A percentile compares a stretch with the other conserved stretches of the same genome.
phyloP scores from a whole-genome alignment of 768 basidiomycete genomes.

The Hemileccinum rubropunctum region DNA sequence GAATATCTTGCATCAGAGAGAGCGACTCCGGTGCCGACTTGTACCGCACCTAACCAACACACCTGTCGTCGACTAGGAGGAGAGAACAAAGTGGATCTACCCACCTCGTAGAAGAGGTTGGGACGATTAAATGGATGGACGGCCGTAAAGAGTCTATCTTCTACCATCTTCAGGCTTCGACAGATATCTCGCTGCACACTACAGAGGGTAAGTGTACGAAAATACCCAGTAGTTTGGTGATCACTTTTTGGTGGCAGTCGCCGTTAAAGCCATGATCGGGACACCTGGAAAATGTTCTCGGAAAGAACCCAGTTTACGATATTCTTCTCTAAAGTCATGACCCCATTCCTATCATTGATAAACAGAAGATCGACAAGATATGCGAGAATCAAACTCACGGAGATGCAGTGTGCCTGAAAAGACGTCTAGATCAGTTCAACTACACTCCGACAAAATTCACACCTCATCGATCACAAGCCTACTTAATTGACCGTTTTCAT shows the following conservation, averaged over 20 bases:
- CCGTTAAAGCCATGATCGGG: slow-evolving; percentile 87
- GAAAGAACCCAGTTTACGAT: slow-evolving; percentile 68
- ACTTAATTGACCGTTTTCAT: slow-evolving; percentile 59
- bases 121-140: slow-evolving; percentile 78
- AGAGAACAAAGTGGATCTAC: background rate
- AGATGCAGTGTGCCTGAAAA: slow-evolving; percentile 76
- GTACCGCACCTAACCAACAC: slow-evolving; percentile 54
- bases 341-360: slow-evolving; percentile 67
- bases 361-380: background rate
- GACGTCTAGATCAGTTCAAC: slow-evolving; percentile 3
- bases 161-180: slow-evolving; percentile 56
- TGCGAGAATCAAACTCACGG: slow-evolving; percentile 40
- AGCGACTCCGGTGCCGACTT: slow-evolving; percentile 47
- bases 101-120: slow-evolving; percentile 81
- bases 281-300: slow-evolving; percentile 62
- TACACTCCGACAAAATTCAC: slow-evolving; percentile 9
- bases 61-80: background rate
- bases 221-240: background rate
- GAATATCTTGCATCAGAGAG: slow-evolving; percentile 61
- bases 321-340: slow-evolving; percentile 75
- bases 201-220: slow-evolving; percentile 6
- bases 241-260: slow-evolving; percentile 73
- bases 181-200: slow-evolving; percentile 80
- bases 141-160: slow-evolving; percentile 55
- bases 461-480: slow-evolving; percentile 84